phyloP scores from a whole-genome alignment of 495 filamentous ascomycete genomes.

The Pyrenopolyporus hunteri region DNA sequence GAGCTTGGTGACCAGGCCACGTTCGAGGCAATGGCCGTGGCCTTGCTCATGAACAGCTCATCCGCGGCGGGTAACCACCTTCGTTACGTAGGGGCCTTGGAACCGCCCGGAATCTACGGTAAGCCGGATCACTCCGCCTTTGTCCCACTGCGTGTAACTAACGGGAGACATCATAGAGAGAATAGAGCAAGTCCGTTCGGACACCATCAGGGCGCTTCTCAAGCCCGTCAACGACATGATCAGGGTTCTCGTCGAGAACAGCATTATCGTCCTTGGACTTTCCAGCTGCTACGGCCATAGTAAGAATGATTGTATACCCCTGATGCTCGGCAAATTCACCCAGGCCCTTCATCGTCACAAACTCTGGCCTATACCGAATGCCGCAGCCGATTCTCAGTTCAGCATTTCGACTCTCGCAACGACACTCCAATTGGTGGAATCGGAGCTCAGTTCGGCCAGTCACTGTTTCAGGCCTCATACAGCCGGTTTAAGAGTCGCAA shows the following conservation, averaged over 20 bases:
- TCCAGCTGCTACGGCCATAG: neutral
- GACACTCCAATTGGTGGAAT: slow-evolving; percentile 5
- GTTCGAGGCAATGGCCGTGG: slow-evolving; percentile 20
- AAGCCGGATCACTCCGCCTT: slow-evolving; percentile 1
- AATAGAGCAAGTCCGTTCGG: slow-evolving; percentile 22
- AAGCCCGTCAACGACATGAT: slow-evolving; percentile 9
- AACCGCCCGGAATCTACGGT: slow-evolving; percentile 38
- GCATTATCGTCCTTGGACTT: slow-evolving; percentile 1
- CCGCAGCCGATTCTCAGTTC: neutral
- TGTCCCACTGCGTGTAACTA: neutral
- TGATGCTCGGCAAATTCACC: slow-evolving; percentile 18
- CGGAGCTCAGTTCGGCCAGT: neutral
- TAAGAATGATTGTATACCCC: neutral
- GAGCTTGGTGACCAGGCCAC: slow-evolving; percentile 25
- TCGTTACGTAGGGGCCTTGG: slow-evolving; percentile 20
- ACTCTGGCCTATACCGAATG: slow-evolving; percentile 25
- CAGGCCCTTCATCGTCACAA: slow-evolving; percentile 15
- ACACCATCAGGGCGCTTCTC: slow-evolving; percentile 24
- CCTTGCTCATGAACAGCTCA: slow-evolving; percentile 17
- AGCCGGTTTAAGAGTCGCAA: neutral
- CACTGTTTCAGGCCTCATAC: neutral
- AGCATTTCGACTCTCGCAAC: slow-evolving; percentile 15
- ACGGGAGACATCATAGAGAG: slow-evolving; percentile 7
- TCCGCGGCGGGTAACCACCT: slow-evolving; percentile 10
- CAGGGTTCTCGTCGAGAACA: slow-evolving; percentile 9